phyloP scores from a whole-genome alignment of 352 stramenopile species.

The Peronospora belbahrii region DNA sequence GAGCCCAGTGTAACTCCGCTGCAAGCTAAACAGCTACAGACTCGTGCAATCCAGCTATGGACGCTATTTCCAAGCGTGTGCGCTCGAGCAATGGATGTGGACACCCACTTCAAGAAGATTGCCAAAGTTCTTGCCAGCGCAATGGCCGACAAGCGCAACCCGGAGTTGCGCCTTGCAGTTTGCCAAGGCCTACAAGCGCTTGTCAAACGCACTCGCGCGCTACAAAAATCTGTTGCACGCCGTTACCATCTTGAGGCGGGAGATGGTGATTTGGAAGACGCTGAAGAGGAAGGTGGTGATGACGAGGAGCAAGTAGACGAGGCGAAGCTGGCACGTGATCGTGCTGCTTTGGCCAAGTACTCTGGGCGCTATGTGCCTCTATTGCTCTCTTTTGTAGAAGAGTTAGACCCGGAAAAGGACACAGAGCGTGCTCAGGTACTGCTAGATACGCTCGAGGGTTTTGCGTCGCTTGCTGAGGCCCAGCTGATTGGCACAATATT shows the following conservation, averaged over 20 bases:
- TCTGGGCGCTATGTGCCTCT: constrained; percentile 77
- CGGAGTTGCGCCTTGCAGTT: constrained; percentile 72
- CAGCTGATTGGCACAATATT: constrained; percentile 64
- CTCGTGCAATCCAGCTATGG: constrained; percentile 76
- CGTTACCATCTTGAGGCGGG: constrained; percentile 42
- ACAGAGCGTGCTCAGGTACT: constrained; percentile 60
- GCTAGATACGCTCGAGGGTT: constrained; percentile 75
- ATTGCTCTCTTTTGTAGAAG: constrained; percentile 77
- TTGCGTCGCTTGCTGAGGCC: constrained; percentile 64
- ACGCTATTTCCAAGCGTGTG: constrained; percentile 76
- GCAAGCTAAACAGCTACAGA: constrained; percentile 67
- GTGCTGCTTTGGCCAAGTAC: constrained; percentile 70
- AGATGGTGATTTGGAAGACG: constrained; percentile 33
- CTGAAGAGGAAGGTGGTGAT: constrained; percentile 27
- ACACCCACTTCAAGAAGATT: constrained; percentile 78
- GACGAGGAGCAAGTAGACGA: constrained; percentile 59
- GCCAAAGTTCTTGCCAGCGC: constrained; percentile 82
- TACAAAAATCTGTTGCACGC: constrained; percentile 29
- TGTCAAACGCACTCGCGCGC: constrained; percentile 59
- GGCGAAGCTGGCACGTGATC: constrained; percentile 64
- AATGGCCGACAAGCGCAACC: constrained; percentile 83
- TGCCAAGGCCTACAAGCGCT: constrained; percentile 79
- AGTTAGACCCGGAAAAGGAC: constrained; percentile 72
- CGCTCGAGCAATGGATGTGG: constrained; percentile 59
- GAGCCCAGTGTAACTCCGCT: constrained; percentile 60